Evolutionary conservation across 345 rosid species (phyloP).

Genomic region (Eucalyptus regnans): DNA sequence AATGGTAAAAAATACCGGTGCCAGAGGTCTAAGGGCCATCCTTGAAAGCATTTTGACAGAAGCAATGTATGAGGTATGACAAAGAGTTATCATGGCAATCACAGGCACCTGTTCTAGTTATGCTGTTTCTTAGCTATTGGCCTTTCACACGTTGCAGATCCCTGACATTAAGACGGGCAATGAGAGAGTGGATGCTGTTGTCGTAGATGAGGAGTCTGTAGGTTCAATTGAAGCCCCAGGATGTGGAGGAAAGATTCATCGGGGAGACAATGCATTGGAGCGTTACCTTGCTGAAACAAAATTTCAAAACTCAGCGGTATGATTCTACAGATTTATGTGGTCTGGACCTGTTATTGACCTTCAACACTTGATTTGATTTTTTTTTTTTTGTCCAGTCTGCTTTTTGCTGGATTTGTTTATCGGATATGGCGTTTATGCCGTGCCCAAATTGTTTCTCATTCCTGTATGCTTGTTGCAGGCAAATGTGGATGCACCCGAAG

Average conservation of each 20-base stretch:
- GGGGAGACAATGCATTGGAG: constrained; percentile 70
- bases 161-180: constrained; percentile 63
- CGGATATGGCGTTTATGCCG: neutral
- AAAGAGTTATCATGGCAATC: neutral
- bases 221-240: constrained; percentile 45
- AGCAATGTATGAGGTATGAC: constrained; percentile 90
- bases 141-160: constrained; percentile 39
- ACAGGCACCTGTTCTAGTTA: neutral
- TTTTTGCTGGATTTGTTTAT: neutral
- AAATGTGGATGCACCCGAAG: constrained; percentile 8
- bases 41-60: constrained; percentile 85
- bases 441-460: neutral
- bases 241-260: constrained; percentile 63
- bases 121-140: neutral
- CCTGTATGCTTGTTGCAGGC: neutral
- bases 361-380: neutral
- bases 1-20: constrained; percentile 89
- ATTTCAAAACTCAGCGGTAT: constrained; percentile 37
- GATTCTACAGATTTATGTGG: neutral
- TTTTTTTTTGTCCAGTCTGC: neutral
- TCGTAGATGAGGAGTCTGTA: constrained; percentile 70
- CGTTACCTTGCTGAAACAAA: constrained; percentile 32
- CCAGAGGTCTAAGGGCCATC: constrained; percentile 85
- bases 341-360: neutral
- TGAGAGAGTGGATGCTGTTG: constrained; percentile 69